Evolutionary conservation across 2,329 filamentous ascomycete species (phyloP).

Genomic region (Penicillium sp.): DNA sequence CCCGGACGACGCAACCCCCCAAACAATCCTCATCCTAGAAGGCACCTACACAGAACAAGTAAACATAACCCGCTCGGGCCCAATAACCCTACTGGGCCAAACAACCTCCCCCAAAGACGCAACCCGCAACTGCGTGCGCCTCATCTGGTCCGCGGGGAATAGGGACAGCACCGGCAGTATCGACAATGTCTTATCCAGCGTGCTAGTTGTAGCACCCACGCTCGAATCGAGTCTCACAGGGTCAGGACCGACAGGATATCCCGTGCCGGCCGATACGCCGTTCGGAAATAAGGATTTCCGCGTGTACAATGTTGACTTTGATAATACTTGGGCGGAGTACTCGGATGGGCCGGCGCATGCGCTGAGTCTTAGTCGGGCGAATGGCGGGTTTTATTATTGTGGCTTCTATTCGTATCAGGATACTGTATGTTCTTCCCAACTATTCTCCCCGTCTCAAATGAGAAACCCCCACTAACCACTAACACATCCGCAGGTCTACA

Average conservation of each 20-base stretch:
- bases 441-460: neutral
- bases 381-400: slow-evolving; percentile 65
- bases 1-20: slow-evolving; percentile 45
- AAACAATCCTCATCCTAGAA: slow-evolving; percentile 59
- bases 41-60: slow-evolving; percentile 64
- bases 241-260: slow-evolving; percentile 59
- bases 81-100: slow-evolving; percentile 62
- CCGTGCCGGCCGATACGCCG: slow-evolving; percentile 59
- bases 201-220: slow-evolving; percentile 62
- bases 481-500: slow-evolving; percentile 46
- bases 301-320: slow-evolving; percentile 65
- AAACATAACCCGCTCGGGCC: slow-evolving; percentile 62
- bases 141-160: slow-evolving; percentile 60
- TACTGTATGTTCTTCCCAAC: slow-evolving; percentile 43
- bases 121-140: slow-evolving; percentile 52
- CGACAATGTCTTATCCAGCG: slow-evolving; percentile 63
- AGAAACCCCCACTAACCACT: neutral
- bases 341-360: slow-evolving; percentile 59
- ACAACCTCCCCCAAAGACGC: slow-evolving; percentile 50
- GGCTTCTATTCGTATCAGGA: slow-evolving; percentile 68
- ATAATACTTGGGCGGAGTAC: slow-evolving; percentile 57
- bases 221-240: slow-evolving; percentile 63
- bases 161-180: slow-evolving; percentile 39
- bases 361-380: slow-evolving; percentile 60
- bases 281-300: slow-evolving; percentile 64